Percentiles rank a stretch among this genome's conserved stretches.
Evolutionary conservation across 1,139 yeast genomes (phyloP).

Genomic region (Yamadazyma blattariae): DNA sequence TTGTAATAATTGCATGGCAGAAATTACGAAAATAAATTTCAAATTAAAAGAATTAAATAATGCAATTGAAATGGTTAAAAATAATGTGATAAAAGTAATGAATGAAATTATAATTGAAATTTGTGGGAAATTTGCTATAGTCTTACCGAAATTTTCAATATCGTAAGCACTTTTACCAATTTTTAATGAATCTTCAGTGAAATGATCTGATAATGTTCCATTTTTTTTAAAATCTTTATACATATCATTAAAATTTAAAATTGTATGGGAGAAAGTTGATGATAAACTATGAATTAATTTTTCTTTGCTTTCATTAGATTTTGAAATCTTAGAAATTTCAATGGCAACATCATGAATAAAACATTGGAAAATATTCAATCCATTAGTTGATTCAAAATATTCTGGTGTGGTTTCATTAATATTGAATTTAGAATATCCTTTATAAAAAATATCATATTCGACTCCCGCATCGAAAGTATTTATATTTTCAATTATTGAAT

Average conservation of each 20-base stretch:
- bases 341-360: conserved; percentile 50
- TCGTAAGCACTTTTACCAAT: conserved; percentile 12
- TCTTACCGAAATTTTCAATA: conserved; percentile 12
- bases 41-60: conserved; percentile 4
- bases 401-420: conserved; percentile 6
- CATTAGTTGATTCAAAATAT: conserved; percentile 36
- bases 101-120: conserved; percentile 9
- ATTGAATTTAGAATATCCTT: conserved; percentile 48
- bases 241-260: conserved; percentile 14
- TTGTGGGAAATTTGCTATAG: conserved; percentile 12
- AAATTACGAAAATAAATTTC: neutral
- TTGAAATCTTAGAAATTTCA: conserved; percentile 43
- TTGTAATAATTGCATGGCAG: conserved; percentile 7
- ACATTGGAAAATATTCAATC: conserved; percentile 46
- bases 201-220: conserved; percentile 12
- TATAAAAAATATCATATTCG: conserved; percentile 40
- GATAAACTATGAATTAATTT: conserved; percentile 42
- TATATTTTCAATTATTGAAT: conserved; percentile 27
- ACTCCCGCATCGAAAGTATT: conserved; percentile 46
- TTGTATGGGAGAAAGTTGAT: conserved; percentile 25
- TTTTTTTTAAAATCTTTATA: conserved; percentile 14
- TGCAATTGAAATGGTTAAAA: conserved; percentile 5
- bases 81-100: conserved; percentile 8
- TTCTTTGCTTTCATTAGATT: conserved; percentile 27
- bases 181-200: conserved; percentile 11